Base-by-base conservation (phyloP, 2,329 filamentous ascomycete species). In the Tolypocladium amazonense region DNA sequence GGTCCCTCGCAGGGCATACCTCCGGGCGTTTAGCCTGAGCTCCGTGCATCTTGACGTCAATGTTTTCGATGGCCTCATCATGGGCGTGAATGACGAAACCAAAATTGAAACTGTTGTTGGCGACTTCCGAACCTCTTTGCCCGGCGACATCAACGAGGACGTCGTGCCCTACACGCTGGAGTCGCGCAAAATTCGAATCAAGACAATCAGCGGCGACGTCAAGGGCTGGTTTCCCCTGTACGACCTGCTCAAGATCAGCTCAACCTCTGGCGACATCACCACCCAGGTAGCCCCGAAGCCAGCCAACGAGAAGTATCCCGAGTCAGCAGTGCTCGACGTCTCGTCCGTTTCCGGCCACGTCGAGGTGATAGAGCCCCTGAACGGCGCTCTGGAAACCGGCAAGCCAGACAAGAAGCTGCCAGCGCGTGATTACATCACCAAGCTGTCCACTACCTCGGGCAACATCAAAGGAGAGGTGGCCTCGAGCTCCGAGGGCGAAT, bases 161-260 rank as follows among this genome's bases (percentile, higher is more conserved):
- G 59, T 67, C 14, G 62, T 66, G 11, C 70, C 74, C 1, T 82
- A 78, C 67, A 62, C 64, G 8, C 69, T 84, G 54, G 68, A 75
- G 59, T 76, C 77, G 0, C 74, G 77, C 38, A 65, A 73, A 56
- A 75, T 80, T 59, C 66, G 71, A 35, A 71, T 79, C 18, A 63
- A 67, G 33, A 79, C 80, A 23, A 73, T 75, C 3, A 74, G 78
- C 1, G 78, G 78, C 9, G 56, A 68, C 18, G 75, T 84, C 62
- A 61, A 61, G 18, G 81, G 81, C 37, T 75, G 73, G 67, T 83
- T 79, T 72, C 79, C 81, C 0, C 71, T 84, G 1, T 79, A 77
- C 66, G 78, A 82, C 64, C 68, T 75, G 37, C 73, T 84, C 15
- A 69, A 71, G 23, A 67, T 83, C n/a, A 64, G 69, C 23, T 75